A percentile compares a stretch with the other conserved stretches of the same genome.
phyloP scores from a whole-genome alignment of 345 rosid genomes.

The Excoecaria cochinchinensis region DNA sequence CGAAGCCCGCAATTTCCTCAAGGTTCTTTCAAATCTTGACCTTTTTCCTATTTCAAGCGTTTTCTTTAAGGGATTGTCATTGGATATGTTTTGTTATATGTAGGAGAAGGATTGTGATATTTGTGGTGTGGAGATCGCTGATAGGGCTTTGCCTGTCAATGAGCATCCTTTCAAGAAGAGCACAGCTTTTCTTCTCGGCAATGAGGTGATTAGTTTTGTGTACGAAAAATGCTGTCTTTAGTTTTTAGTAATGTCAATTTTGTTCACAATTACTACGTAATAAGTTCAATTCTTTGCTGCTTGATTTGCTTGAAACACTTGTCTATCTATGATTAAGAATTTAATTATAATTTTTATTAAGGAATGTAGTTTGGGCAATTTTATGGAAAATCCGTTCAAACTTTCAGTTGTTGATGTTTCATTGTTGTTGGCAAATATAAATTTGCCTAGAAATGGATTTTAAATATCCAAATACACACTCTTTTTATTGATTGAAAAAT shows the following conservation, averaged over 20 bases:
- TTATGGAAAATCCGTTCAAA: too few species aligned
- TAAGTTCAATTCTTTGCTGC: not conserved
- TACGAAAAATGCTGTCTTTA: not conserved
- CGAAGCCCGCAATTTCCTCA: conserved; percentile 73
- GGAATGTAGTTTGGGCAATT: not conserved
- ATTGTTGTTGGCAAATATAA: too few species aligned
- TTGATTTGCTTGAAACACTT: not conserved
- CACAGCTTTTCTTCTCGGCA: conserved; percentile 93
- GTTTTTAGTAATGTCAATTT: not conserved
- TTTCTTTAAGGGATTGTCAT: not conserved
- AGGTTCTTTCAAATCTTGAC: conserved; percentile 35
- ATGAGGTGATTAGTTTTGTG: conserved; percentile 51
- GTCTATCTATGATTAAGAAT: too few species aligned
- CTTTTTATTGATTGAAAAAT: too few species aligned
- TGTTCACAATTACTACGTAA: not conserved
- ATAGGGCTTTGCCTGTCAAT: conserved; percentile 63
- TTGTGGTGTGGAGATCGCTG: conserved; percentile 92
- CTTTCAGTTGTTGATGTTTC: not conserved
- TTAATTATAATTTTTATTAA: not conserved
- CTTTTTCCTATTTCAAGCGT: not conserved
- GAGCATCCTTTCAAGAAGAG: conserved; percentile 77
- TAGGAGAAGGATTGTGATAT: conserved; percentile 87
- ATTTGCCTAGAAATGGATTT: too few species aligned
- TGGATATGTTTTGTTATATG: not conserved
- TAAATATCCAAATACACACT: too few species aligned